These are phyloP conservation scores for Dactylonectria estremocensis DNA, from an alignment of 2,329 filamentous ascomycete species.

Conservation along the genomic window DNA sequence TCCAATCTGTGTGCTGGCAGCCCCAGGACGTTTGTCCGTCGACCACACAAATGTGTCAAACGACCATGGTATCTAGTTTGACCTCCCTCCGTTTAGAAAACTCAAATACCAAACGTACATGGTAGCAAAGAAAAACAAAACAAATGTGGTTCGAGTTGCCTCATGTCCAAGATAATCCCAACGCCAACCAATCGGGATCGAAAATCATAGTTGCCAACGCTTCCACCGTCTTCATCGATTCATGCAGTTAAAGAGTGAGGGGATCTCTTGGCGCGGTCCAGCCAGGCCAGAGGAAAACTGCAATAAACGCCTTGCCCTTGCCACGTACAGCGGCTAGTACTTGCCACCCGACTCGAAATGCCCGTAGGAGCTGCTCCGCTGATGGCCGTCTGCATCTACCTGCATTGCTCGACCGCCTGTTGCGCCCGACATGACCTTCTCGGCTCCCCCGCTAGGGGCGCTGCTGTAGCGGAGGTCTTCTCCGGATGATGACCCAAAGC, in stretches of 20 bases:
- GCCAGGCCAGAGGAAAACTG: conserved; percentile 47
- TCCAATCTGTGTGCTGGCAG: conserved; percentile 18
- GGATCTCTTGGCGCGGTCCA: conserved; percentile 47
- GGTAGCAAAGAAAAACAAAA: conserved; percentile 36
- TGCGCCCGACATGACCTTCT: conserved; percentile 49
- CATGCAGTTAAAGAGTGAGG: conserved; percentile 43
- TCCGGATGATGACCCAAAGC: conserved; percentile 46
- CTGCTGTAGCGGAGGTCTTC: conserved; percentile 39
- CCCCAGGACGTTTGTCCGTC: conserved; percentile 14
- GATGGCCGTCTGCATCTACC: conserved; percentile 48
- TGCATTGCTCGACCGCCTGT: conserved; percentile 45
- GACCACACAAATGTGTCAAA: conserved; percentile 18
- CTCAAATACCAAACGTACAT: conserved; percentile 12
- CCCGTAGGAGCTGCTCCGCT: conserved; percentile 55
- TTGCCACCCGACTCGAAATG: conserved; percentile 51
- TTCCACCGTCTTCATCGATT: conserved; percentile 29
- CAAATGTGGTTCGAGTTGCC: conserved; percentile 32
- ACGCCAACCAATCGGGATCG: conserved; percentile 32
- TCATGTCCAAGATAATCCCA: conserved; percentile 39
- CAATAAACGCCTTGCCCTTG: conserved; percentile 20
- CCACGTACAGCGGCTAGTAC: conserved; percentile 37
- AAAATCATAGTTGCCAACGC: conserved; percentile 29
- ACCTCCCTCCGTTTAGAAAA: not conserved
- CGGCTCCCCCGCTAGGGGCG: conserved; percentile 41
- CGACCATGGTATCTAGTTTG: conserved; percentile 11